Base-by-base conservation (phyloP, 1,139 yeast genomes). In the Oligophagozyma castellii region DNA sequence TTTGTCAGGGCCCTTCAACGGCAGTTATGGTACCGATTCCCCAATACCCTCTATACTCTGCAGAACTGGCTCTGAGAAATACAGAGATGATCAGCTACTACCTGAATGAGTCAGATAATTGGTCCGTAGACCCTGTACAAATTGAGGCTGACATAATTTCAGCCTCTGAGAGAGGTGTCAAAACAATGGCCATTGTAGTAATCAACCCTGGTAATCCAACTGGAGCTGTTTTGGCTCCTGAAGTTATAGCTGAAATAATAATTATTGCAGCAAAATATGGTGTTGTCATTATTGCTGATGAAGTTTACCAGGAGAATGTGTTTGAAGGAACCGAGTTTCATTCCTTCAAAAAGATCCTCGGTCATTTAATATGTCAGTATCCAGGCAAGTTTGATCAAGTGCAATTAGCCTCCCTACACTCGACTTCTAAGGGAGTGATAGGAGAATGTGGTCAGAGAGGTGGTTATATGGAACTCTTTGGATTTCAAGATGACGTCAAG, bases 371-470 rank as follows among this genome's bases (percentile, higher is more conserved):
- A 35, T 56, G 58, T 29, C 51, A 61, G 22, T 53, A 65, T 37
- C 68, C 70, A 11, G 59, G 61, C 4, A 67, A 70, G 33, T 84
- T 73, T 54, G 65, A 67, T 32, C 63, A 71, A 35, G 89, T 86
- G 28, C 94, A 83, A 48, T 65, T 89, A 35, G 95, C 92, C 2
- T 84, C 95, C 2, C 63, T 89, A 42, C 96, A 89, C 55, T 83
- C 96, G 12, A 83, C 93, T 26, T 86, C 96, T 13, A 89, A 89
- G 59, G 98, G 98, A 50, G 81, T 84, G 46, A 70, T 80, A 44
- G 98, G 98, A 34, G 98, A 89, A 59, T 89, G 98, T 63, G 98
- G 98, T 34, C 98, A 89, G 61, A 76, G 98, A 58, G 98, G 96
- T 46, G 98, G 98, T 3, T 89, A 86, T 62, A 79, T 89, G 92